Evolutionary conservation across 352 stramenopile species (phyloP).

Genomic region (Globisporangium carolinianum): DNA sequence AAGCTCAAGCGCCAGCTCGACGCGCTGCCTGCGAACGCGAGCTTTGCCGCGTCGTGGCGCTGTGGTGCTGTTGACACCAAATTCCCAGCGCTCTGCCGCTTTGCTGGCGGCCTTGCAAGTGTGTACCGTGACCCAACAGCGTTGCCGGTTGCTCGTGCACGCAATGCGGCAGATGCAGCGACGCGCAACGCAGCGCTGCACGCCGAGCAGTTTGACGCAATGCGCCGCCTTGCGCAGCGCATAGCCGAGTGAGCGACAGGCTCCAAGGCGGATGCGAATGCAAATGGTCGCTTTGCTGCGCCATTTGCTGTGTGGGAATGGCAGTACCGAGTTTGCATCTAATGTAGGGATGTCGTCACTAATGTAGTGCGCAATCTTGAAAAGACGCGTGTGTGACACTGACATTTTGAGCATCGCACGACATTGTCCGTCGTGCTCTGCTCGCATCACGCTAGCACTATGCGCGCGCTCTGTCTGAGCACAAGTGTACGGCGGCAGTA

Average conservation of each 20-base stretch:
- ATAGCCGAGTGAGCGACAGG: too few species aligned
- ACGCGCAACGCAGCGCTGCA: conserved; percentile 2
- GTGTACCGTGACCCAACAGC: not conserved
- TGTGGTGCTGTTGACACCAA: not conserved
- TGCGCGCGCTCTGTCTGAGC: conserved; percentile 43
- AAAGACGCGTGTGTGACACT: not conserved
- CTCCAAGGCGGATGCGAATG: too few species aligned
- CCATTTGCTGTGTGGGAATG: too few species aligned
- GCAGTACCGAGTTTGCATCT: too few species aligned
- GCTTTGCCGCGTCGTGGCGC: conserved; percentile 6
- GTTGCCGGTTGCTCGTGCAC: not conserved
- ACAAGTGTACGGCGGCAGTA: conserved; percentile 51
- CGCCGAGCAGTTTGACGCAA: conserved; percentile 1
- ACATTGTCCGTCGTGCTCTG: too few species aligned
- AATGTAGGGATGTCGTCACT: not conserved
- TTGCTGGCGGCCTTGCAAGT: conserved; percentile 2
- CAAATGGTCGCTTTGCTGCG: too few species aligned
- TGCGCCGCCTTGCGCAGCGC: not conserved
- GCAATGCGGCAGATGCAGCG: not conserved
- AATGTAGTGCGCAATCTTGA: not conserved
- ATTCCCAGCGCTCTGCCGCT: conserved; percentile 8
- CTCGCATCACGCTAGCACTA: conserved; percentile 5
- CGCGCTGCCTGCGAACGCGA: conserved; percentile 1
- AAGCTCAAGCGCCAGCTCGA: not conserved
- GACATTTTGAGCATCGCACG: too few species aligned